Evolutionary conservation across 169 alveolate genomes (phyloP), one percentile per base, ranked within the genome.

Genomic region (Plasmodium knowlesi): DNA sequence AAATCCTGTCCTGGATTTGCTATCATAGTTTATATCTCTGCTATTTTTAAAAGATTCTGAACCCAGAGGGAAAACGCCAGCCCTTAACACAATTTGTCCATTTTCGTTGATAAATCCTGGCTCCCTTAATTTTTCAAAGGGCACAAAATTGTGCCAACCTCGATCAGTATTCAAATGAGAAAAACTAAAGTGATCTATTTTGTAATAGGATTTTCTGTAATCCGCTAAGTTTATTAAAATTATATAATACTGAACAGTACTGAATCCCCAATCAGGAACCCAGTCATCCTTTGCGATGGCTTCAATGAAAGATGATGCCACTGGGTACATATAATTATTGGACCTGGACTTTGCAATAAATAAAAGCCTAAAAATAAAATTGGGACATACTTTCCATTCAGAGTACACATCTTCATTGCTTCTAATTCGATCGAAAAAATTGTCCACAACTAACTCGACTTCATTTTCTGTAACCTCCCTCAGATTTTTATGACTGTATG

Each of bases 1-100:
- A 94, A 95, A 98, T 1, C 99, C 99, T 14, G 99, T 98, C 14
- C 97, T 94, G 3, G 97, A 88, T 83, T 98, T 96, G 83, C 97
- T 93, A 94, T 95, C 90, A 81, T 95, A 96, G 43, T 90, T 67
- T 22, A 81, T 73, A 34, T 96, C 97, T 41, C 96, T 93, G 54
- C 96, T 78, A 19, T 96, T 94, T 84, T 96, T 93, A 82, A 95
- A 95, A 6, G 92, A 82, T 93, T 96, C 98, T 12, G 98, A 91
- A 16, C 98, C 98, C 43, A 92, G 84, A 0, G 97, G 97, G 43
- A 92, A 96, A 2, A 95, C 97, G 2, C 98, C 98, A 0, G 97
- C 98, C 70, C 98, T 93, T 81, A 96, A n/a, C n/a, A 95, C 54
- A 37, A 96, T 83, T 80, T 96, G 96, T 12, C 98, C 98, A 14